phyloP scores from a whole-genome alignment of 2,329 filamentous ascomycete species.

The Microcyclospora tardicrescens region DNA sequence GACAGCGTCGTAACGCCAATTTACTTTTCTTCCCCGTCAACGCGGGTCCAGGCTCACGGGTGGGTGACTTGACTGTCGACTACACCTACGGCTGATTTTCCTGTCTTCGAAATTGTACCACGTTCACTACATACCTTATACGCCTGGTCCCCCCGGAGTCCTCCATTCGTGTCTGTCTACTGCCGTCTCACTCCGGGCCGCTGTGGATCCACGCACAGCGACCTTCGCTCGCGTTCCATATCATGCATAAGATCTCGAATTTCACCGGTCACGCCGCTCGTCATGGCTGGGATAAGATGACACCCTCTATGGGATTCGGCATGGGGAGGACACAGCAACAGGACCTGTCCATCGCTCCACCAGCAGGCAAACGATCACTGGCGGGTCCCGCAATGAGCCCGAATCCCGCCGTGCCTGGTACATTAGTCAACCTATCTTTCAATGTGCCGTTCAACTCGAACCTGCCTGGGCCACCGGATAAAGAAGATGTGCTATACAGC shows the following conservation, averaged over 20 bases:
- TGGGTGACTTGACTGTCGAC: no score
- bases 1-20: no score
- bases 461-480: constrained; percentile 69
- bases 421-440: constrained; percentile 84
- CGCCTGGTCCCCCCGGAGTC: constrained; percentile 1
- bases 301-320: constrained; percentile 45
- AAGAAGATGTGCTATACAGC: constrained; percentile 88
- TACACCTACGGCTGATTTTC: no score
- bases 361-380: constrained; percentile 40
- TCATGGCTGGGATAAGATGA: constrained; percentile 54
- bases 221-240: constrained; percentile 7
- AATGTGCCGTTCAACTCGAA: constrained; percentile 93
- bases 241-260: constrained; percentile 56
- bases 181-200: neutral
- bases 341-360: constrained; percentile 4
- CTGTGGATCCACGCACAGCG: constrained; percentile 5
- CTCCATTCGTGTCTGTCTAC: constrained; percentile 2
- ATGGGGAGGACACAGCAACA: constrained; percentile 8
- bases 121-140: no score
- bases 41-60: no score
- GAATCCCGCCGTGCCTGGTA: constrained; percentile 56
- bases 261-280: constrained; percentile 49
- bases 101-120: no score
- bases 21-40: no score
- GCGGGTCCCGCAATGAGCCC: constrained; percentile 30